phyloP scores from a whole-genome alignment of 2,329 filamentous ascomycete species.

The Hypoxylon sp. region DNA sequence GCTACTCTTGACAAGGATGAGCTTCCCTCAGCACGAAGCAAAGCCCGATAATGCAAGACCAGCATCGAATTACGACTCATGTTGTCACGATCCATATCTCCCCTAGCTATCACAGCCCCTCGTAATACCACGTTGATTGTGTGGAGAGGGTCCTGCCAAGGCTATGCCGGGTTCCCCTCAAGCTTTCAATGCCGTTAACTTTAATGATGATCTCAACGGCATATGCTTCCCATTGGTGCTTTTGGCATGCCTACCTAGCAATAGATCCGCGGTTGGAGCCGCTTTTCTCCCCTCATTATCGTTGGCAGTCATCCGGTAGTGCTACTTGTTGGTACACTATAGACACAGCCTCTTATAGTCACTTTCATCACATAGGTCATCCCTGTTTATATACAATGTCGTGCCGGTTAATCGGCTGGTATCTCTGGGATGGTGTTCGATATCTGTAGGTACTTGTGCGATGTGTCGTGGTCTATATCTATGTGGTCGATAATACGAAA shows the following conservation, averaged over 20 bases:
- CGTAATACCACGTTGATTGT: slow-evolving; percentile 16
- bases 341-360: slow-evolving; percentile 14
- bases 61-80: slow-evolving; percentile 24
- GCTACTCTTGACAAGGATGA: slow-evolving; percentile 16
- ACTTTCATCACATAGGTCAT: background rate
- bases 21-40: slow-evolving; percentile 19
- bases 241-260: slow-evolving; percentile 2
- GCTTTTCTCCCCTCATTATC: slow-evolving; percentile 19
- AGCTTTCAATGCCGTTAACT: slow-evolving; percentile 26
- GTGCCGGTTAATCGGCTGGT: slow-evolving; percentile 4
- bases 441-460: background rate
- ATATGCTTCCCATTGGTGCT: slow-evolving; percentile 3
- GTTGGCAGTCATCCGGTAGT: slow-evolving; percentile 14
- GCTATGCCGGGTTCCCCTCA: slow-evolving; percentile 29
- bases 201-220: slow-evolving; percentile 31
- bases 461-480: slow-evolving; percentile 7
- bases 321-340: slow-evolving; percentile 11
- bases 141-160: slow-evolving; percentile 23
- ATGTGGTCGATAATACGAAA: background rate
- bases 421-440: background rate
- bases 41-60: slow-evolving; percentile 26
- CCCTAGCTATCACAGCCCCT: slow-evolving; percentile 13
- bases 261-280: slow-evolving; percentile 22
- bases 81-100: slow-evolving; percentile 32
- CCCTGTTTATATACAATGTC: background rate